These are phyloP conservation scores for Calonectria montana DNA, from an alignment of 2,329 filamentous ascomycete genomes.

Conservation along the genomic window DNA sequence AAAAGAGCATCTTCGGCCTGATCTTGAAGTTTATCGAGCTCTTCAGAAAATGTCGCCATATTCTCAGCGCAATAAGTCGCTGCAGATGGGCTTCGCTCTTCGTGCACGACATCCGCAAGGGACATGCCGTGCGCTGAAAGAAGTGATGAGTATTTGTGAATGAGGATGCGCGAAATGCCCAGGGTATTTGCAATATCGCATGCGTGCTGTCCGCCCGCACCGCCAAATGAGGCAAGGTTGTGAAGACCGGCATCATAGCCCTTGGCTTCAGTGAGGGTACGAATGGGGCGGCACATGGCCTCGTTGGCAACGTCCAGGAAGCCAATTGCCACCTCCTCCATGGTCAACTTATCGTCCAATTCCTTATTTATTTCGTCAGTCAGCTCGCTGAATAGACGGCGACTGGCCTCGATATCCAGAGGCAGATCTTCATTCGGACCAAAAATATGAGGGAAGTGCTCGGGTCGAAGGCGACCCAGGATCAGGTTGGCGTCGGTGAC, in stretches of 20 bases:
- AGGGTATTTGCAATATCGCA: conserved; percentile 86
- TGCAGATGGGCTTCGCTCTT: conserved; percentile 76
- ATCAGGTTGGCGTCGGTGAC: conserved; percentile 92
- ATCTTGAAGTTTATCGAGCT: conserved; percentile 80
- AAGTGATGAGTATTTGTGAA: conserved; percentile 88
- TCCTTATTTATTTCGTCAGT: conserved; percentile 82
- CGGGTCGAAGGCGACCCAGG: conserved; percentile 83
- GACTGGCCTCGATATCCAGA: conserved; percentile 79
- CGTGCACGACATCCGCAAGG: conserved; percentile 89
- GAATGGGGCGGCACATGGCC: conserved; percentile 90
- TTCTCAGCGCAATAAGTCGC: conserved; percentile 69
- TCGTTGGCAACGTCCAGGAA: conserved; percentile 91
- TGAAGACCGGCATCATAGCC: conserved; percentile 90
- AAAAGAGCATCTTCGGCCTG: conserved; percentile 74
- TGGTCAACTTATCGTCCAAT: conserved; percentile 74
- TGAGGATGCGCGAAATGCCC: conserved; percentile 83
- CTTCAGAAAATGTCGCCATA: conserved; percentile 71
- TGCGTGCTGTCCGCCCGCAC: conserved; percentile 89
- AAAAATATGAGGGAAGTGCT: conserved; percentile 95
- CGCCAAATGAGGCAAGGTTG: conserved; percentile 87
- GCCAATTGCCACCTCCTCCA: conserved; percentile 80
- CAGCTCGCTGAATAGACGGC: conserved; percentile 78
- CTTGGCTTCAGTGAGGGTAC: conserved; percentile 88
- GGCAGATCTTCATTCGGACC: conserved; percentile 86
- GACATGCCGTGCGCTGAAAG: conserved; percentile 93